phyloP scores from a whole-genome alignment of 1,139 yeast species.

The Blastobotrys indianensis region DNA sequence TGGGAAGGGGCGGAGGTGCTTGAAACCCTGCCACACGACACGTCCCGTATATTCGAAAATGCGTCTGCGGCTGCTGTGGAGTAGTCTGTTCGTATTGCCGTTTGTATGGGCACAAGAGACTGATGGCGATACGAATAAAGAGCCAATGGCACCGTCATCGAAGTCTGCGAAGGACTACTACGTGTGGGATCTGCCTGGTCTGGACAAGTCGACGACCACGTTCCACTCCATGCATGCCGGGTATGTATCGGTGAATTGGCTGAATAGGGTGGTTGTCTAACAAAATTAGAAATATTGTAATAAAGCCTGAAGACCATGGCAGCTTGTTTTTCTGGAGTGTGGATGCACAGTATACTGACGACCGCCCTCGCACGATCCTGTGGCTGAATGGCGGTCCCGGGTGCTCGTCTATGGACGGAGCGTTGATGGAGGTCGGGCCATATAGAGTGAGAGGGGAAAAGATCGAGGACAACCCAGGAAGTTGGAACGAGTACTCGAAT shows the following conservation, averaged over 20 bases:
- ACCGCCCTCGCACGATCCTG: conserved; percentile 34
- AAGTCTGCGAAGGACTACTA: conserved; percentile 32
- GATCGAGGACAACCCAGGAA: conserved; percentile 54
- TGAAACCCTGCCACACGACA: no score
- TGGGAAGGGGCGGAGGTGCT: no score
- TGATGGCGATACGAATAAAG: not conserved
- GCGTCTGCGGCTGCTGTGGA: not conserved
- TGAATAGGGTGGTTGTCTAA: not conserved
- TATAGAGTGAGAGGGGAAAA: conserved; percentile 51
- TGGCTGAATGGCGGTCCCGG: conserved; percentile 94
- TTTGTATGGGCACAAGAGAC: not conserved
- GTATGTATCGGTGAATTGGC: conserved; percentile 18
- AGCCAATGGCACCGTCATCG: not conserved
- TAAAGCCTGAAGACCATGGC: conserved; percentile 50
- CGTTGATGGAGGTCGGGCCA: conserved; percentile 89
- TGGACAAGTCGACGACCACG: conserved; percentile 21
- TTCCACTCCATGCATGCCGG: conserved; percentile 42
- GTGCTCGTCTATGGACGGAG: conserved; percentile 97
- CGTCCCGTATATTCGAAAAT: conserved; percentile 1
- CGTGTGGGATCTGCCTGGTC: conserved; percentile 35
- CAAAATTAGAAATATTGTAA: conserved; percentile 46
- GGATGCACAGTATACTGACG: conserved; percentile 29
- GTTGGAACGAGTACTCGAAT: conserved; percentile 82
- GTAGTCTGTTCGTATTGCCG: not conserved
- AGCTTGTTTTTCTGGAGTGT: conserved; percentile 74